Evolutionary conservation across 805 yeast genomes (phyloP), one percentile per base, ranked within the genome.

Genomic region (Yarrowia yakushimensis): DNA sequence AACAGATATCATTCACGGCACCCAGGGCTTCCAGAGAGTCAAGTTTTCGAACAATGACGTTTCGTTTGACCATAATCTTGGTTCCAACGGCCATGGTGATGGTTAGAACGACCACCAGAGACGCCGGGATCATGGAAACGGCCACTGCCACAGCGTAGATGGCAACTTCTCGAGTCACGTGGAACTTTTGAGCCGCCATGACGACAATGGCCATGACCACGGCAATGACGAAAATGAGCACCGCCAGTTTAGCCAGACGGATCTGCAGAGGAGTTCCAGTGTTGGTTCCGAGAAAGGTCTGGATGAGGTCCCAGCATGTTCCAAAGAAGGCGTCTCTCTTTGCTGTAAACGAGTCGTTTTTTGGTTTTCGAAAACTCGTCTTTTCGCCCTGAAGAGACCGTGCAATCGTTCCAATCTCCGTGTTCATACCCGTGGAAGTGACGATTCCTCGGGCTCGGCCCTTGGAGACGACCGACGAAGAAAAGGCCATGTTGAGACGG

Each of bases 91-190:
- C 90, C 92, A 88, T 87, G 1, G 93, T 87, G 66, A 88, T 87
- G 18, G 94, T 87, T 65, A 87, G 79, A 23, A 87, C 94, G 23
- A 87, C 94, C 65, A 87, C 86, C 69, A 87, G 78, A 0, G 92
- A 85, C 3, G 91, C 87, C 4, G 94, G 94, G 66, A 87, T 87
- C 90, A 88, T 88, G 6, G 92, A 84, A 50, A 87, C 76, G 69
- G 88, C 88, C 48, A 88, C 92, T 76, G 96, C 90, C 69, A 90
- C 86, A 22, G 97, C 96, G 71, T 90, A 90, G 60, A 90, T 85
- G 15, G 96, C 96, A 37, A 90, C 94, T 67, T 89, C 90, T 63
- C 79, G 82, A 66, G 82, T 85, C 18, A 90, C 96, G 13, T 76
- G 69, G 73, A 89, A 85, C 65, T 81, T 81, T 73, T 90, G 96